These are phyloP conservation scores for Areca catechu DNA, from an alignment of 176 grass and related monocot species.

Conservation along the genomic window DNA sequence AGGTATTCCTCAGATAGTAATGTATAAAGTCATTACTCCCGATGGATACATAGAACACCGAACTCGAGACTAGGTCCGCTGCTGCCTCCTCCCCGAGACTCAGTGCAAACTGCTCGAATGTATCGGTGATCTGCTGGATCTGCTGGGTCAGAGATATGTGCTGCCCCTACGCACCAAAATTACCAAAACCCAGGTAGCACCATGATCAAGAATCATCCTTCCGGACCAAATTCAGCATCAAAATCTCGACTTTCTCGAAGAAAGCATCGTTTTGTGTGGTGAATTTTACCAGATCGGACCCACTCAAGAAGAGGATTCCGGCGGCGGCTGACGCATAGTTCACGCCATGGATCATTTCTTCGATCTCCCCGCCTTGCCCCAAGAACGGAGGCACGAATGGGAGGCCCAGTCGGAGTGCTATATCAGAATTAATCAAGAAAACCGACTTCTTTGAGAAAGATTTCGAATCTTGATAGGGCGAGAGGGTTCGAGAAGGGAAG, in stretches of 20 bases:
- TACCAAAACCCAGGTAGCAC: background rate
- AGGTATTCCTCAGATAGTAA: slow-evolving; percentile 59
- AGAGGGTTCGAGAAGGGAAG: background rate
- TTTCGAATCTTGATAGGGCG: too few relatives aligned
- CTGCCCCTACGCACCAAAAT: slow-evolving; percentile 37
- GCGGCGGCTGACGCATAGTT: slow-evolving; percentile 42
- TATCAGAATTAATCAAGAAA: background rate
- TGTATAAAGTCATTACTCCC: slow-evolving; percentile 82
- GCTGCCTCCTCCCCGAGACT: slow-evolving; percentile 53
- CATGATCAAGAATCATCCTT: too few relatives aligned
- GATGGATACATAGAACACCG: slow-evolving; percentile 62
- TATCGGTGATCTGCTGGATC: slow-evolving; percentile 73
- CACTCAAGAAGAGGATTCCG: slow-evolving; percentile 58
- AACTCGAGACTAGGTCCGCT: slow-evolving; percentile 41
- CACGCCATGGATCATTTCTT: slow-evolving; percentile 31
- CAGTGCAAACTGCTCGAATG: slow-evolving; percentile 40
- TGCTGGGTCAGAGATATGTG: slow-evolving; percentile 54
- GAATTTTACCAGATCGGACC: slow-evolving; percentile 50
- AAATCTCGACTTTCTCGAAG: background rate
- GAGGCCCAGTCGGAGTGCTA: slow-evolving; percentile 54
- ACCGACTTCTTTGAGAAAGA: background rate
- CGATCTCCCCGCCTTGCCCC: slow-evolving; percentile 33
- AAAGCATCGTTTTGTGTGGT: background rate
- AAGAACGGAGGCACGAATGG: slow-evolving; percentile 65
- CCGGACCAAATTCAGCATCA: background rate